A percentile compares a stretch with the other conserved stretches of the same genome.
phyloP scores from a whole-genome alignment of 202 grass and related monocot species.

The Brachypodium distachyon region DNA sequence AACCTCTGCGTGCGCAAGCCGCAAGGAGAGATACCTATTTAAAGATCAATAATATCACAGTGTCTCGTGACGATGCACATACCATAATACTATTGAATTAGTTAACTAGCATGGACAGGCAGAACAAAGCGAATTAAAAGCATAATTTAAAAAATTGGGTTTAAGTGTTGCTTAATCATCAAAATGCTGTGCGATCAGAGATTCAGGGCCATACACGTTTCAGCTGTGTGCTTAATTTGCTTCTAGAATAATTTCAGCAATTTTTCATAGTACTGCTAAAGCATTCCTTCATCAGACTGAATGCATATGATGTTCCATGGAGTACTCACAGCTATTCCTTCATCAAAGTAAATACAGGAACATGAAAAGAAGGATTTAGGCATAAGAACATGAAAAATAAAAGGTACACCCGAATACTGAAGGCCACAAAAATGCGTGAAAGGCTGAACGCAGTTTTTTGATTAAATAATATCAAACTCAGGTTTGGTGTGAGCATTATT shows the following conservation, averaged over 20 bases:
- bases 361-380: neutral
- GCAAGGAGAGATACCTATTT: conserved; percentile 78
- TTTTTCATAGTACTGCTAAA: neutral
- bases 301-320: neutral
- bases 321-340: neutral
- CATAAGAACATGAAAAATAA: neutral
- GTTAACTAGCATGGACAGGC: neutral
- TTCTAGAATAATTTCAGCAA: neutral
- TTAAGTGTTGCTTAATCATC: neutral
- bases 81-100: conserved; percentile 3
- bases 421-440: neutral
- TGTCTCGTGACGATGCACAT: neutral
- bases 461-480: neutral
- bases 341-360: conserved; percentile 12
- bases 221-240: neutral
- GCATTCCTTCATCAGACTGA: neutral
- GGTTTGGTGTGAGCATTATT: neutral
- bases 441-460: neutral
- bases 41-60: neutral
- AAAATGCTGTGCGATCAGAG: neutral
- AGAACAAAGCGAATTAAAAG: neutral
- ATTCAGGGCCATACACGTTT: neutral
- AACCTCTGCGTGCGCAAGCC: conserved; percentile 64
- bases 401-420: neutral
- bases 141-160: neutral